These are phyloP conservation scores for Ilex asprella DNA, from an alignment of 257 asterid genomes.

Conservation along the genomic window DNA sequence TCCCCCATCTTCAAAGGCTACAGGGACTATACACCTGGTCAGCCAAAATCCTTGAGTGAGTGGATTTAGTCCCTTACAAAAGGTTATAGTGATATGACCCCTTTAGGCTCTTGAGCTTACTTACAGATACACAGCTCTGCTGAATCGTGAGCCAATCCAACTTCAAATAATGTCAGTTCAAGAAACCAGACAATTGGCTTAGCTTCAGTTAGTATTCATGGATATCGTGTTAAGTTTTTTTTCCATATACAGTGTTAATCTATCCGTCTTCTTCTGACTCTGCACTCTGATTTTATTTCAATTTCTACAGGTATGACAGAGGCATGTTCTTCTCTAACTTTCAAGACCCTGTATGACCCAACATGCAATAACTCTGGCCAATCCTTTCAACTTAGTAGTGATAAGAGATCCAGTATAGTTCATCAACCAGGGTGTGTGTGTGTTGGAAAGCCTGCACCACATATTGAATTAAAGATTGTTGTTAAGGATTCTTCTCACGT, in stretches of 20 bases:
- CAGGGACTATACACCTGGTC: no score
- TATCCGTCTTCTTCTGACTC: constrained; percentile 2
- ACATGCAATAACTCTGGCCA: constrained; percentile 14
- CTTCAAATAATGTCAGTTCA: constrained; percentile 1
- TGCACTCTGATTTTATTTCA: constrained; percentile 3
- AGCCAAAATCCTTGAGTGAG: no score
- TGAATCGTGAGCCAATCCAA: not conserved
- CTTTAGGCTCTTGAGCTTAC: not conserved
- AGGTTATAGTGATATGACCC: not conserved
- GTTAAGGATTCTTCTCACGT: constrained; percentile 28
- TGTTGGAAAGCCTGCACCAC: constrained; percentile 82
- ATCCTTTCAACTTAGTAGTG: constrained; percentile 10
- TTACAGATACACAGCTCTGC: not conserved
- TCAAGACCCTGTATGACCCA: constrained; percentile 73
- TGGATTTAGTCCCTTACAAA: no score
- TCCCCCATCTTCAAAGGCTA: no score
- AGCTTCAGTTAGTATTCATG: not conserved
- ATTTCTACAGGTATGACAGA: constrained; percentile 73
- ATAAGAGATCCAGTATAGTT: constrained; percentile 17
- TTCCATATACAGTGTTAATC: not conserved
- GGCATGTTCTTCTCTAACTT: constrained; percentile 87
- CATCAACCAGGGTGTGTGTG: constrained; percentile 41
- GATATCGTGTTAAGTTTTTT: not conserved
- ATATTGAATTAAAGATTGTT: constrained; percentile 48
- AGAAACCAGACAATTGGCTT: not conserved